These are phyloP conservation scores for Chytridiales sp. DNA, from an alignment of 371 early-diverging fungal genomes.

Conservation along the genomic window DNA sequence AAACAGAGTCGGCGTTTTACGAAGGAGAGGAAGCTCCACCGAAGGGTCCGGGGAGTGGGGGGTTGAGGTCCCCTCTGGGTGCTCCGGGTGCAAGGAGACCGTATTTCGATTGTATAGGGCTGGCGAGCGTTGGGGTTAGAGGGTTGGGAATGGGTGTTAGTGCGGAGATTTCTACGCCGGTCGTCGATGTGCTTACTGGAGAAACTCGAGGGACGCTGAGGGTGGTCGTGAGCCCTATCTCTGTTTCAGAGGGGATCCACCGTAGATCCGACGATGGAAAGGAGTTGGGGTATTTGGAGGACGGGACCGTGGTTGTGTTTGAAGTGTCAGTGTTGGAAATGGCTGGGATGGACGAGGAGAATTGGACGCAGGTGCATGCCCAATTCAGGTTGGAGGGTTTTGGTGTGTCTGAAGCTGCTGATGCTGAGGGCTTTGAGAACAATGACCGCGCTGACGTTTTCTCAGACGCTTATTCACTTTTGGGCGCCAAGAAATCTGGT, in stretches of 20 bases:
- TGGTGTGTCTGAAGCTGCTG: slow-evolving; percentile 10
- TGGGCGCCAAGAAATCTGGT: slow-evolving; percentile 11
- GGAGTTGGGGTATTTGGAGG: slow-evolving; percentile 11
- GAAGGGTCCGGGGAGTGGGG: background rate
- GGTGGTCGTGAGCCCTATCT: slow-evolving; percentile 31
- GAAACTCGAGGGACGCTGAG: slow-evolving; percentile 21
- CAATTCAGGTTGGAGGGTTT: slow-evolving; percentile 73
- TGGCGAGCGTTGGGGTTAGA: slow-evolving; percentile 18
- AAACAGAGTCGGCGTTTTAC: slow-evolving; percentile 23
- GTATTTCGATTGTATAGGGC: slow-evolving; percentile 28
- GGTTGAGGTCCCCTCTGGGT: background rate
- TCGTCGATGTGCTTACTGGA: slow-evolving; percentile 18
- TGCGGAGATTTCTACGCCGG: slow-evolving; percentile 19
- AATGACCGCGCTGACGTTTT: too few species aligned
- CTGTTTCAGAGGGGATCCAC: slow-evolving; percentile 12
- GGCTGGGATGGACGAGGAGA: slow-evolving; percentile 65
- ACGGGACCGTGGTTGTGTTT: slow-evolving; percentile 64
- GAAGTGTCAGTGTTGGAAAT: slow-evolving; percentile 70
- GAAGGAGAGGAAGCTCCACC: background rate
- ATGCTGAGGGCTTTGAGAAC: too few species aligned
- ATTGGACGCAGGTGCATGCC: slow-evolving; percentile 75
- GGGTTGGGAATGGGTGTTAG: slow-evolving; percentile 21
- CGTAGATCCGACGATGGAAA: background rate
- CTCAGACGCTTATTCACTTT: too few species aligned
- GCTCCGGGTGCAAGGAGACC: too few species aligned